Evolutionary conservation across 1,284 basidiomycete genomes (phyloP), one percentile per base, ranked within the genome.

Genomic region (Cryptococcus sp.): DNA sequence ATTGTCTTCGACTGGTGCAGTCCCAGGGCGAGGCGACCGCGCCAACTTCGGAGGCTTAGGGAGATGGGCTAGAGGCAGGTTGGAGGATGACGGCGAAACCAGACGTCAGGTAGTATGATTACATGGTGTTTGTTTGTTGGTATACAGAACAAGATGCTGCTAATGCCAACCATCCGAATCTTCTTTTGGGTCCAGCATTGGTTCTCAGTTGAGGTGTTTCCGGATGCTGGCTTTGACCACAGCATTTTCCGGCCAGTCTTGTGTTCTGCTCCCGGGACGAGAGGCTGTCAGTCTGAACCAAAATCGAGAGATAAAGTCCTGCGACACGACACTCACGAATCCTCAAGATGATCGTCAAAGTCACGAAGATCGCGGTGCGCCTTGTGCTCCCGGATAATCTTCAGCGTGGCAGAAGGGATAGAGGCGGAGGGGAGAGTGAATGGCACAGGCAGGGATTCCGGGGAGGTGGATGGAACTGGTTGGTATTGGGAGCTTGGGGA

Each of bases 321-420:
- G 44, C 24, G 44, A 20, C 13, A 20, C 39, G 13, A n/a, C 23
- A 76, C 73, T 57, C 62, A 73, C 61, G 70, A 58, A 49, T 78
- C 72, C 50, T 77, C 76, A 7, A 78, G 57, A 55, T 78, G 72
- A 46, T 75, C 75, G 58, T 79, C 78, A 53, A 75, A 73, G 50
- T 79, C 78, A 2, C 65, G 61, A 18, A 78, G 46, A 2, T 49
- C 38, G 7, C 45, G 20, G 50, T 73, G 69, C 28, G 67, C 56
- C 15, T 61, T 58, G n/a, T 61, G 56, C 11, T 62, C 56, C 35
- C 66, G 51, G 1, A 78, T 64, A 15, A 64, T 56, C 33, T 52
- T 49, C 36, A 73, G 59, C 7, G 70, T 55, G 21, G 56, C 57
- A 0, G 58, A 18, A 15, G 69, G 66, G 2, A 59, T 38, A 0